phyloP scores from a whole-genome alignment of 169 alveolate species.

The Plasmodium gaboni region DNA sequence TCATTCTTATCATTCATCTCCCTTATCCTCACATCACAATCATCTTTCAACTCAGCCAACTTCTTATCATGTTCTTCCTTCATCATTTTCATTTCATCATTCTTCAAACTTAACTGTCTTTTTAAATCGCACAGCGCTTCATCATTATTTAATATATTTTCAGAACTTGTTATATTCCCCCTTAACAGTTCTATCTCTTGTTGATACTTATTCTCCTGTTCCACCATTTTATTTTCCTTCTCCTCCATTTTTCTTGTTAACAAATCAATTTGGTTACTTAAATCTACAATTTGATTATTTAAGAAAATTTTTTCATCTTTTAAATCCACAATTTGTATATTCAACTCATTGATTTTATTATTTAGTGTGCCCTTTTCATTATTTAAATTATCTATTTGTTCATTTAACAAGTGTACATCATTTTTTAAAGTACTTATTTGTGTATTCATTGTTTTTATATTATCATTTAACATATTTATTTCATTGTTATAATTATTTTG shows the following conservation, averaged over 20 bases:
- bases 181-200: slow-evolving; percentile 13
- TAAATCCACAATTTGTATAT: slow-evolving; percentile 9
- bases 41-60: slow-evolving; percentile 23
- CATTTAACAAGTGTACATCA: slow-evolving; percentile 20
- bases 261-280: slow-evolving; percentile 11
- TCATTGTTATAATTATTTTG: slow-evolving; percentile 5
- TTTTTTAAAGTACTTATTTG: slow-evolving; percentile 9
- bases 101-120: slow-evolving; percentile 17
- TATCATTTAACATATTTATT: slow-evolving; percentile 22
- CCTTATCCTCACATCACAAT: slow-evolving; percentile 16
- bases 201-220: slow-evolving; percentile 32
- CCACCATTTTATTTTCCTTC: slow-evolving; percentile 9
- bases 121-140: neutral
- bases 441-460: slow-evolving; percentile 8
- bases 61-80: slow-evolving; percentile 32
- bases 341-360: slow-evolving; percentile 7
- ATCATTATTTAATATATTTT: no score
- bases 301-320: slow-evolving; percentile 11
- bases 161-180: no score
- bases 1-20: slow-evolving; percentile 8
- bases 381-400: slow-evolving; percentile 12
- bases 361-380: slow-evolving; percentile 13
- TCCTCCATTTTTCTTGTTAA: slow-evolving; percentile 26
- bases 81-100: neutral
- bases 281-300: slow-evolving; percentile 14